Conservation (phyloP, 306 rosid species). For the Alnus rubra region DNA sequence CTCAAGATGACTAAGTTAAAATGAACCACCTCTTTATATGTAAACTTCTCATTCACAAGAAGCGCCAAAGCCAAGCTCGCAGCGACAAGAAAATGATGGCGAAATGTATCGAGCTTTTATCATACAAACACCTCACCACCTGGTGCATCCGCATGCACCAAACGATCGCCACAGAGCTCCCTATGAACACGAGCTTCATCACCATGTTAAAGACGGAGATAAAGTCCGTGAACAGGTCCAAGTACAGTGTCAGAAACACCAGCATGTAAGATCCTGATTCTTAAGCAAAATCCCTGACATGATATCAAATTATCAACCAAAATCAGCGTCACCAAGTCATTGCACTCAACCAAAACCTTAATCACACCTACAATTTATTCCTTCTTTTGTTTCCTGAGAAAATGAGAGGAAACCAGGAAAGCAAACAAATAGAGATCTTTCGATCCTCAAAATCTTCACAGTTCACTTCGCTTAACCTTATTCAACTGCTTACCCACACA, state of each 20-base stretch:
- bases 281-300: conserved; percentile 78
- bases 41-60: conserved; percentile 71
- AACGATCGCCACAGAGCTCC: conserved; percentile 72
- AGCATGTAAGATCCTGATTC: conserved; percentile 86
- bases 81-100: conserved; percentile 62
- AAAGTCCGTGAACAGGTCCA: conserved; percentile 85
- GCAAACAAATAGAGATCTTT: not conserved
- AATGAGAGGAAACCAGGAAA: not conserved
- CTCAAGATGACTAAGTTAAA: not conserved
- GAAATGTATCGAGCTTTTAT: conserved; percentile 78
- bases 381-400: not conserved
- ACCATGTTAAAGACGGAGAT: conserved; percentile 70
- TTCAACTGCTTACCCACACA: not conserved
- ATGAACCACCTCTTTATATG: conserved; percentile 61
- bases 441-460: not conserved
- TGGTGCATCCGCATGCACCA: conserved; percentile 80
- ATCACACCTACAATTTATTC: not conserved
- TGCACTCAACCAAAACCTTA: not conserved
- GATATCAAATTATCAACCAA: not conserved
- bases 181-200: conserved; percentile 84
- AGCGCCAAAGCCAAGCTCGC: conserved; percentile 62
- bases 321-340: conserved; percentile 2
- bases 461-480: not conserved
- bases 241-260: conserved; percentile 79
- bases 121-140: conserved; percentile 63